Conservation (phyloP, 2,329 filamentous ascomycete genomes). For the Pseudonectria foliicola region DNA sequence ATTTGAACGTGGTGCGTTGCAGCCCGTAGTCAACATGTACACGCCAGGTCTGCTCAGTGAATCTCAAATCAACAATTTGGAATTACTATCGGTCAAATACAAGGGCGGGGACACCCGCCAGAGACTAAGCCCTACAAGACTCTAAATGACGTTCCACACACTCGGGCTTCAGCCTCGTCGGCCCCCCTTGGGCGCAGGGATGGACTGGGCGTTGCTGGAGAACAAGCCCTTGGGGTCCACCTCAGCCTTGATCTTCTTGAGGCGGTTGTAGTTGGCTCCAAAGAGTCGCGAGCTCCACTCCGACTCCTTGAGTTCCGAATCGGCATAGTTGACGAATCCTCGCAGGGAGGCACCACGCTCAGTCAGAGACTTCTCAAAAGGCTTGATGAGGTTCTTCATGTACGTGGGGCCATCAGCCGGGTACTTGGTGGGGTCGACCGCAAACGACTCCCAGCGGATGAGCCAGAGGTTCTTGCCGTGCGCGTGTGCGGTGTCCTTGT, state of each 20-base stretch:
- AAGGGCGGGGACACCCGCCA: too few relatives aligned
- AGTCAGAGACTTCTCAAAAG: slow-evolving; percentile 14
- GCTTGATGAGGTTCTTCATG: slow-evolving; percentile 14
- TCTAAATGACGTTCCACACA: too few relatives aligned
- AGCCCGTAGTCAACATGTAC: too few relatives aligned
- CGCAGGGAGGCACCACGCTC: slow-evolving; percentile 14
- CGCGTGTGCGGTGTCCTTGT: slow-evolving; percentile 14
- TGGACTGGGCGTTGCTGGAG: slow-evolving; percentile 14
- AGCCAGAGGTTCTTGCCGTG: slow-evolving; percentile 19
- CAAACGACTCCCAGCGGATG: slow-evolving; percentile 15
- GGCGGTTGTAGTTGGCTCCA: slow-evolving; percentile 11
- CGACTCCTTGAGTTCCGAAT: slow-evolving; percentile 13
- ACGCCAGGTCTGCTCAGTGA: too few relatives aligned
- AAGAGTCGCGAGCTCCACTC: slow-evolving; percentile 20
- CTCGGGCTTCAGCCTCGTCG: too few relatives aligned
- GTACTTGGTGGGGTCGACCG: slow-evolving; percentile 6
- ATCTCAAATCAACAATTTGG: too few relatives aligned
- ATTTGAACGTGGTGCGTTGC: too few relatives aligned
- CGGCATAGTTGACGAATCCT: slow-evolving; percentile 21
- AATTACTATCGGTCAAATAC: too few relatives aligned
- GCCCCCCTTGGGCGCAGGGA: slow-evolving; percentile 1
- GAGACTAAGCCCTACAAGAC: too few relatives aligned
- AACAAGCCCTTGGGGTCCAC: slow-evolving; percentile 17
- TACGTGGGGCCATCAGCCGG: slow-evolving; percentile 15
- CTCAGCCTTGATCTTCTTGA: slow-evolving; percentile 15